These are phyloP conservation scores for Melastoma malabathricum DNA, from an alignment of 345 rosid species.

Conservation along the genomic window DNA sequence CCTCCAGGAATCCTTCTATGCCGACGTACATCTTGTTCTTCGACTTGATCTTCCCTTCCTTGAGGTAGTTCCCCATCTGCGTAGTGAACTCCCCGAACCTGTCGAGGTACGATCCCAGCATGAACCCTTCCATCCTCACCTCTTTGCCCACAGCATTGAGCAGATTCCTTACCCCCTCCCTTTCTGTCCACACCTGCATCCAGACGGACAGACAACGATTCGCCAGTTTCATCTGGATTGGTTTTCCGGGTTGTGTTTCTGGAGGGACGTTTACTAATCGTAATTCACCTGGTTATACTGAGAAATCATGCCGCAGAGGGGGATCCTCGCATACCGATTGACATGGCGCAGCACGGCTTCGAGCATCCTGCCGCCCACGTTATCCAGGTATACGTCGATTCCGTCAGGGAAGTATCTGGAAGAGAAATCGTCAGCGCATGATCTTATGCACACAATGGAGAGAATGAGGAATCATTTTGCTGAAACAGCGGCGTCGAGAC, in stretches of 20 bases:
- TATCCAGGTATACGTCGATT: slow-evolving; percentile 36
- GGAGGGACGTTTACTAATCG: background rate
- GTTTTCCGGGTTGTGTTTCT: background rate
- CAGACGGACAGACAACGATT: background rate
- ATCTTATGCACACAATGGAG: background rate
- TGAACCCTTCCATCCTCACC: slow-evolving; percentile 36
- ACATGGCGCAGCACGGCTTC: slow-evolving; percentile 45
- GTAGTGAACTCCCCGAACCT: slow-evolving; percentile 17
- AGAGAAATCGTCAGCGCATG: background rate
- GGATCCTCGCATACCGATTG: slow-evolving; percentile 20
- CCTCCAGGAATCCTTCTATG: slow-evolving; percentile 27
- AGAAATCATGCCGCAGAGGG: slow-evolving; percentile 40
- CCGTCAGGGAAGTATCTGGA: slow-evolving; percentile 30
- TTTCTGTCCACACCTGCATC: slow-evolving; percentile 31
- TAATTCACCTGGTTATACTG: slow-evolving; percentile 28
- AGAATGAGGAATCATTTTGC: background rate
- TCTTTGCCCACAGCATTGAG: slow-evolving; percentile 33
- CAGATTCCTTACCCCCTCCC: slow-evolving; percentile 33
- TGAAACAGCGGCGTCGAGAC: background rate
- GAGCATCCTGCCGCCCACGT: slow-evolving; percentile 45
- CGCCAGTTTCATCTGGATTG: background rate
- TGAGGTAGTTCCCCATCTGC: slow-evolving; percentile 20
- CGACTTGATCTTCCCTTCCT: slow-evolving; percentile 21
- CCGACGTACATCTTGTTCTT: slow-evolving; percentile 17
- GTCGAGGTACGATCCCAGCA: slow-evolving; percentile 18